phyloP scores from a whole-genome alignment of 495 filamentous ascomycete genomes.

The Cercophora samala region DNA sequence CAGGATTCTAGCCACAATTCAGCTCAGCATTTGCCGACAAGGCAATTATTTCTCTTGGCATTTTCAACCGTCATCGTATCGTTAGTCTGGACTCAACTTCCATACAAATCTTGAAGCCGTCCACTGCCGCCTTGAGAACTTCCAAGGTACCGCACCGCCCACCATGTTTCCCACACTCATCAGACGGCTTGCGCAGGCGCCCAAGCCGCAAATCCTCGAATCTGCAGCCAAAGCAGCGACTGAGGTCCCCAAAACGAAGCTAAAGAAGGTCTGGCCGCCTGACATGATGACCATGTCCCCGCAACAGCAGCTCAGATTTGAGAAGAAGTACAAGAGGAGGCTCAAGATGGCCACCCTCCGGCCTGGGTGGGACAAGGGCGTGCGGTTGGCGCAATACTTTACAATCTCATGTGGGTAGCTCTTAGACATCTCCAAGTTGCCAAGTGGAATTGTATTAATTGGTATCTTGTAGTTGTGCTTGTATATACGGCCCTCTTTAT shows the following conservation, averaged over 20 bases:
- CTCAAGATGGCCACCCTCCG: slow-evolving; percentile 68
- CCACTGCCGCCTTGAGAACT: neutral
- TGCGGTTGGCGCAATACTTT: slow-evolving; percentile 67
- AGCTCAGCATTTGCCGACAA: neutral
- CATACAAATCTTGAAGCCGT: neutral
- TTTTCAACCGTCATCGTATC: neutral
- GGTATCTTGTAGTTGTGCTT: slow-evolving; percentile 52
- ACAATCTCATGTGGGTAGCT: slow-evolving; percentile 62
- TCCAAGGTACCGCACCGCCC: slow-evolving; percentile 3
- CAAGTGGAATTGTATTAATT: slow-evolving; percentile 9
- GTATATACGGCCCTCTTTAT: slow-evolving; percentile 74
- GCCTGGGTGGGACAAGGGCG: slow-evolving; percentile 69
- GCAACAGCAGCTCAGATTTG: slow-evolving; percentile 83
- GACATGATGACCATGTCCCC: slow-evolving; percentile 76
- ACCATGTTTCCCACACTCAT: slow-evolving; percentile 45
- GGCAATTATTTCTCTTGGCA: neutral
- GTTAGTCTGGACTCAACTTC: neutral
- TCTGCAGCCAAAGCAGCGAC: slow-evolving; percentile 7
- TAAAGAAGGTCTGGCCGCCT: slow-evolving; percentile 89
- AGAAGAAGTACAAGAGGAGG: slow-evolving; percentile 69
- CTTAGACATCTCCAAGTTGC: neutral
- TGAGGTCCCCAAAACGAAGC: slow-evolving; percentile 58
- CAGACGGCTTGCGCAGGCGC: slow-evolving; percentile 36
- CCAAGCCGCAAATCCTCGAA: slow-evolving; percentile 17
- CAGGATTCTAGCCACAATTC: neutral